Evolutionary conservation across 371 early-diverging fungal genomes (phyloP).

Genomic region (Scutellospora calospora): DNA sequence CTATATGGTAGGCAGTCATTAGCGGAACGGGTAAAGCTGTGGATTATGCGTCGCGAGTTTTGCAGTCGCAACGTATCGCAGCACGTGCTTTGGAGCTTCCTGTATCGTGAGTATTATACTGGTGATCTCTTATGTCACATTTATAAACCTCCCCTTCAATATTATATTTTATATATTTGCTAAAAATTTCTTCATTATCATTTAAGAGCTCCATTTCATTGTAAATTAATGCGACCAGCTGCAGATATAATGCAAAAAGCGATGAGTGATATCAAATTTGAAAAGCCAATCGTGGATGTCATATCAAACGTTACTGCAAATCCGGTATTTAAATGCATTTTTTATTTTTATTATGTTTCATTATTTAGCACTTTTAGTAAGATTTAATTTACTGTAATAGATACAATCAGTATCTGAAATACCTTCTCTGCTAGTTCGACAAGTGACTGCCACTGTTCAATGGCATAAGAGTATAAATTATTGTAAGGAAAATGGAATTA

Average conservation of each 20-base stretch:
- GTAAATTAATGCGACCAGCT: slow-evolving; percentile 88
- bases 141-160: not conserved
- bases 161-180: not conserved
- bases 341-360: not conserved
- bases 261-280: slow-evolving; percentile 68
- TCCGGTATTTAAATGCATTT: slow-evolving; percentile 73
- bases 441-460: slow-evolving; percentile 87
- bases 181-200: not conserved
- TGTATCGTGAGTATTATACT: slow-evolving; percentile 75
- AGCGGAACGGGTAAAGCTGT: slow-evolving; percentile 91
- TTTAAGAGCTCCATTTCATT: slow-evolving; percentile 92
- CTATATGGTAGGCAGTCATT: slow-evolving; percentile 77
- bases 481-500: slow-evolving; percentile 77
- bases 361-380: not conserved
- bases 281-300: slow-evolving; percentile 77
- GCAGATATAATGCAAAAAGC: slow-evolving; percentile 78
- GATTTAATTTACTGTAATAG: slow-evolving; percentile 26
- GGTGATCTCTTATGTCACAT: too few relatives aligned
- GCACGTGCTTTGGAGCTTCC: slow-evolving; percentile 89
- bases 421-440: slow-evolving; percentile 72
- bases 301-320: slow-evolving; percentile 91
- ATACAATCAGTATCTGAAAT: slow-evolving; percentile 66
- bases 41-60: slow-evolving; percentile 79
- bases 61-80: slow-evolving; percentile 83
- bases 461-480: slow-evolving; percentile 89